Conservation (phyloP, 441 rosid species). For the Eutrema salsugineum region DNA sequence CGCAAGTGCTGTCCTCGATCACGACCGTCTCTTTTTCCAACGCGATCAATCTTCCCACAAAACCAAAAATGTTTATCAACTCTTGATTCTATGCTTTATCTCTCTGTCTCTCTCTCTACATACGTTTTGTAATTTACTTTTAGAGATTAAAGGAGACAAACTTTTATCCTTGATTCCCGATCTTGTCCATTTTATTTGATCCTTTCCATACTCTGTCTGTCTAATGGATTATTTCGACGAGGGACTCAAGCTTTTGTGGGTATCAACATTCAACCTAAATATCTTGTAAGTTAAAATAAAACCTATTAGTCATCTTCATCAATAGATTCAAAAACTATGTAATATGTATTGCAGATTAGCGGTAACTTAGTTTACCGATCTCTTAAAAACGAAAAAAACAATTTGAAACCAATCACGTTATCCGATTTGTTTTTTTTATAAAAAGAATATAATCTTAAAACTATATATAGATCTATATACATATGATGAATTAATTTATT, state of each 20-base stretch:
- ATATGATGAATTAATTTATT: background rate
- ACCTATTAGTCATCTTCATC: background rate
- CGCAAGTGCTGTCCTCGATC: slow-evolving; percentile 62
- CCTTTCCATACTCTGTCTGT: slow-evolving; percentile 25
- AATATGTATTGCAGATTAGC: background rate
- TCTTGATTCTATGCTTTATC: background rate
- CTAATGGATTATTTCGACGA: slow-evolving; percentile 4
- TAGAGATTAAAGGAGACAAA: slow-evolving; percentile 37
- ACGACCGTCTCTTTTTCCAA: slow-evolving; percentile 58
- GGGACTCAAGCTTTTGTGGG: background rate
- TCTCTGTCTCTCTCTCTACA: background rate
- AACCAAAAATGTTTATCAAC: slow-evolving; percentile 14
- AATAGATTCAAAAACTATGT: background rate
- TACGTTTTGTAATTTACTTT: background rate
- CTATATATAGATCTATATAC: background rate
- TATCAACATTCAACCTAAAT: background rate
- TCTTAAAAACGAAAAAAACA: background rate
- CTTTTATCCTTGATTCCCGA: slow-evolving; percentile 41
- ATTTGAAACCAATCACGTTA: background rate
- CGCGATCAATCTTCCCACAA: slow-evolving; percentile 25
- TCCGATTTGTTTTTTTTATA: background rate
- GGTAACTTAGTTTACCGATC: background rate
- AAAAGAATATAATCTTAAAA: background rate
- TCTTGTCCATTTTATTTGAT: slow-evolving; percentile 39
- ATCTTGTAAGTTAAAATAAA: background rate